Conservation (phyloP, 2,329 filamentous ascomycete species). For the Clathrospora elynae region DNA sequence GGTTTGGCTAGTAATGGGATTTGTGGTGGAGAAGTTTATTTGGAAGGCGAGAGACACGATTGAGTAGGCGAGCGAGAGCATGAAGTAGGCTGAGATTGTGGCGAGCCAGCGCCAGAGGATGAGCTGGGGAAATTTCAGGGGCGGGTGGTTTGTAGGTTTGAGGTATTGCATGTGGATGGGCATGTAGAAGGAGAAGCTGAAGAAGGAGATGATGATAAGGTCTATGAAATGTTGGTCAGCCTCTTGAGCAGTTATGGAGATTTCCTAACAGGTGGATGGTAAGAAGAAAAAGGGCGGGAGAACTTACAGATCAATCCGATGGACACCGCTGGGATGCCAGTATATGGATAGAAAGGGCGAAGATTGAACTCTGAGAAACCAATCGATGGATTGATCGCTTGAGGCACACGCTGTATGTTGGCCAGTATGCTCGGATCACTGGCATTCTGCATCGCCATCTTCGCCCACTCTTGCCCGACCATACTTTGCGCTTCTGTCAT, state of each 20-base stretch:
- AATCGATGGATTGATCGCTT: conserved; percentile 62
- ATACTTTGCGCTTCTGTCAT: conserved; percentile 53
- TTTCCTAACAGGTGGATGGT: background rate
- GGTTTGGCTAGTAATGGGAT: conserved; percentile 53
- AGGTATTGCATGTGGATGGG: conserved; percentile 67
- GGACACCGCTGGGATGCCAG: conserved; percentile 62
- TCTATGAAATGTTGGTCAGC: conserved; percentile 35
- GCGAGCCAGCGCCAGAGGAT: conserved; percentile 63
- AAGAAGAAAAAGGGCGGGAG: background rate
- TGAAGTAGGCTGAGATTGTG: conserved; percentile 63
- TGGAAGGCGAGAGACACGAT: conserved; percentile 67
- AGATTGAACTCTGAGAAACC: conserved; percentile 63
- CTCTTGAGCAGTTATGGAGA: background rate
- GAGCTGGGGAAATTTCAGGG: conserved; percentile 63
- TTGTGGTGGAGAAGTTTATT: conserved; percentile 59
- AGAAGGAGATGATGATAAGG: conserved; percentile 70
- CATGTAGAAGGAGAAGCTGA: conserved; percentile 68
- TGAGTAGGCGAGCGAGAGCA: conserved; percentile 67
- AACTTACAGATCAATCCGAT: conserved; percentile 64
- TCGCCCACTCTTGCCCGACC: conserved; percentile 57
- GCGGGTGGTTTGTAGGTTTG: conserved; percentile 59
- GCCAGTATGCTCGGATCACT: conserved; percentile 47
- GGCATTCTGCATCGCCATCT: conserved; percentile 50
- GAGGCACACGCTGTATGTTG: conserved; percentile 56
- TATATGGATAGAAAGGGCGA: conserved; percentile 62